phyloP scores from a whole-genome alignment of 2,329 filamentous ascomycete genomes.

The Neobulgaria alba region DNA sequence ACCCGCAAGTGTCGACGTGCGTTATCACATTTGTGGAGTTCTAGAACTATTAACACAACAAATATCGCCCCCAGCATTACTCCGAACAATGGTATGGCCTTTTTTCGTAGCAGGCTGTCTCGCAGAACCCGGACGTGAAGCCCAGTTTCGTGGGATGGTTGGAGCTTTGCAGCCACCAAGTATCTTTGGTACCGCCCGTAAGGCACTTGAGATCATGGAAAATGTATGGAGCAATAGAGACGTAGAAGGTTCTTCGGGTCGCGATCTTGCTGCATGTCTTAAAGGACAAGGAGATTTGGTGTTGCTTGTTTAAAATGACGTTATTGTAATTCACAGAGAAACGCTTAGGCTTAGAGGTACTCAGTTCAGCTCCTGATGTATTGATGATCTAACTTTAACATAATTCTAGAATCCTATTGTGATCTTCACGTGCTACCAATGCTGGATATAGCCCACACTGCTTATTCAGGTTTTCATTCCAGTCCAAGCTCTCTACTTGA shows the following conservation, averaged over 20 bases:
- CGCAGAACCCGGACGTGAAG: slow-evolving; percentile 14
- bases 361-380: no score
- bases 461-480: slow-evolving; percentile 2
- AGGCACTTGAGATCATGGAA: slow-evolving; percentile 22
- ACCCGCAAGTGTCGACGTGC: slow-evolving; percentile 11
- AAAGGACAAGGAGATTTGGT: slow-evolving; percentile 25
- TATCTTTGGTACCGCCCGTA: slow-evolving; percentile 28
- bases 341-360: no score
- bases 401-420: no score
- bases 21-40: slow-evolving; percentile 13
- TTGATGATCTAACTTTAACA: no score
- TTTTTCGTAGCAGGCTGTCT: slow-evolving; percentile 21
- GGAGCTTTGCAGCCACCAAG: slow-evolving; percentile 13
- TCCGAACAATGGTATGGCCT: slow-evolving; percentile 20
- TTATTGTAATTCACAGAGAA: neutral
- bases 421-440: no score
- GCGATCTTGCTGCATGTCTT: slow-evolving; percentile 27
- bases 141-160: slow-evolving; percentile 14
- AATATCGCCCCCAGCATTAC: slow-evolving; percentile 11
- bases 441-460: no score
- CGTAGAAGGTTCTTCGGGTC: slow-evolving; percentile 8
- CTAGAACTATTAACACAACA: slow-evolving; percentile 11
- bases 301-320: slow-evolving; percentile 23
- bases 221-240: slow-evolving; percentile 16
- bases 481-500: slow-evolving; percentile 10